A percentile compares a stretch with the other conserved stretches of the same genome.
Evolutionary conservation across 768 basidiomycete species (phyloP).

Genomic region (Russula compacta): DNA sequence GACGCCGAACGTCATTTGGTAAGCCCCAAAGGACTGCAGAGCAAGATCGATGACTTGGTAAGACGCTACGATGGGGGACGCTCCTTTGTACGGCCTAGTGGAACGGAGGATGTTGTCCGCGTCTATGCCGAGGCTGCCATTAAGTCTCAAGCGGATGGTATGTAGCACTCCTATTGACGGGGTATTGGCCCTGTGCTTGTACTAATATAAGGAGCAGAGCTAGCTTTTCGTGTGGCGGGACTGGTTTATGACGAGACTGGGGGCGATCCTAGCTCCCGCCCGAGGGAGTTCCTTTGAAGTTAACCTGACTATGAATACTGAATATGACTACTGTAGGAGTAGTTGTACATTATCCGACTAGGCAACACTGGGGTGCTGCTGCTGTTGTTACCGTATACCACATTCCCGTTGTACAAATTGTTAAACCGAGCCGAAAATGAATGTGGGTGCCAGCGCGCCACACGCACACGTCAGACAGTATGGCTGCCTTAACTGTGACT

Average conservation of each 20-base stretch:
- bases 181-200: neutral
- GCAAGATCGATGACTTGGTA: constrained; percentile 72
- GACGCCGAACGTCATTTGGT: constrained; percentile 90
- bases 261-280: constrained; percentile 68
- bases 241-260: constrained; percentile 77
- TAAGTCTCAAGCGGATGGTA: constrained; percentile 74
- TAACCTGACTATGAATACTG: neutral
- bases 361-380: neutral
- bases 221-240: constrained; percentile 79
- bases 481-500: neutral
- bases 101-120: constrained; percentile 96
- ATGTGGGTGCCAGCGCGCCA: neutral
- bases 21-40: constrained; percentile 71
- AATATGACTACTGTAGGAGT: constrained; percentile 7
- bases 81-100: constrained; percentile 91
- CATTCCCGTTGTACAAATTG: neutral
- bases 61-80: constrained; percentile 74
- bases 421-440: neutral
- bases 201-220: constrained; percentile 39
- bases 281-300: constrained; percentile 63
- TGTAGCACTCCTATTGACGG: constrained; percentile 24
- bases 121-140: constrained; percentile 90
- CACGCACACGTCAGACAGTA: neutral
- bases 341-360: constrained; percentile 7
- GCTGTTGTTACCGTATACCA: neutral